A percentile compares a stretch with the other conserved stretches of the same genome.
Evolutionary conservation across 305 asterid genomes (phyloP).

Genomic region (Rubia tinctorum): DNA sequence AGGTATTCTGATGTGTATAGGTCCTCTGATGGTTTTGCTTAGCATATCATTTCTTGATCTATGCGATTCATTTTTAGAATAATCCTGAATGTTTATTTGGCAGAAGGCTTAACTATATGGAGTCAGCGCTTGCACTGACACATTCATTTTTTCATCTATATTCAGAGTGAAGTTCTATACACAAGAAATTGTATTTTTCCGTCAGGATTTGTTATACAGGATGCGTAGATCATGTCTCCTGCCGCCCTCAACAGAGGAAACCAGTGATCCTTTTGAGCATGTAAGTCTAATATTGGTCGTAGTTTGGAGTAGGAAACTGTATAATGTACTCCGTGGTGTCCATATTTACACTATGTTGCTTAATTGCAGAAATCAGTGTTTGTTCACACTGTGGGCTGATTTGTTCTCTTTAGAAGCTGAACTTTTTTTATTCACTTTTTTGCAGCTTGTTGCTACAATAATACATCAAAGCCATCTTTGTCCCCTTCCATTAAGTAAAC

Average conservation of each 20-base stretch:
- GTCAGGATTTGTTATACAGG: slow-evolving; percentile 10
- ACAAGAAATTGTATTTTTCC: slow-evolving; percentile 46
- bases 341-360: neutral
- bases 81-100: neutral
- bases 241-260: slow-evolving; percentile 78
- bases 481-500: slow-evolving; percentile 84
- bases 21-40: slow-evolving; percentile 1
- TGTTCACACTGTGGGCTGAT: neutral
- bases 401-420: neutral
- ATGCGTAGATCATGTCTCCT: slow-evolving; percentile 46
- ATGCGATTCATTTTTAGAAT: neutral
- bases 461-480: slow-evolving; percentile 97
- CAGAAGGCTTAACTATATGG: neutral
- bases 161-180: neutral
- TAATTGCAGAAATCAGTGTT: neutral
- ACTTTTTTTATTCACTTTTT: slow-evolving; percentile 8
- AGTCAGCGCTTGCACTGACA: slow-evolving; percentile 6
- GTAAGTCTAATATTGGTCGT: slow-evolving; percentile 35
- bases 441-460: slow-evolving; percentile 95
- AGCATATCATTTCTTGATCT: slow-evolving; percentile 1
- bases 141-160: neutral
- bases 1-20: slow-evolving; percentile 42
- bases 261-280: slow-evolving; percentile 89
- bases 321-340: neutral
- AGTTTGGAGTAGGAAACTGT: neutral